Percentiles rank a stretch among this genome's conserved stretches.
phyloP scores from a whole-genome alignment of 192 early-diverging fungal species.

The Backusella morwellensis region DNA sequence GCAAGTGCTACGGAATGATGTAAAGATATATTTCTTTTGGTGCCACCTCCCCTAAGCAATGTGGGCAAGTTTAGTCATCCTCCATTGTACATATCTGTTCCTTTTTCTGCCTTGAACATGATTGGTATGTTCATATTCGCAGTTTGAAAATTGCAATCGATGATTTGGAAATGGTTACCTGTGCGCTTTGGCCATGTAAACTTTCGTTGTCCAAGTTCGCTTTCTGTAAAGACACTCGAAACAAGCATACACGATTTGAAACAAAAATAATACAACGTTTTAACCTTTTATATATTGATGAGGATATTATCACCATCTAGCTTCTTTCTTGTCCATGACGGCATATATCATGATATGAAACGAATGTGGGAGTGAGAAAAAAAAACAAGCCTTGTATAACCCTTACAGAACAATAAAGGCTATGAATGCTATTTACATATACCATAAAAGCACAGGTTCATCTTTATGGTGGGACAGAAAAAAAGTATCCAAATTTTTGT shows the following conservation, averaged over 20 bases:
- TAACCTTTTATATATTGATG: background rate
- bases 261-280: background rate
- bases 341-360: background rate
- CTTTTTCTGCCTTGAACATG: too few relatives aligned
- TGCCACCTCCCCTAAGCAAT: too few relatives aligned
- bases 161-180: too few relatives aligned
- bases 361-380: background rate
- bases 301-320: background rate
- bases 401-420: background rate
- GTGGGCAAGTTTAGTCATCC: too few relatives aligned
- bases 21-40: too few relatives aligned
- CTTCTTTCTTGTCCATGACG: background rate
- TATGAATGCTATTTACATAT: background rate
- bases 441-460: background rate
- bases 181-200: too few relatives aligned
- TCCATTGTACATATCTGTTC: too few relatives aligned
- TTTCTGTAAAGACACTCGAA: background rate
- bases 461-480: background rate
- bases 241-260: too few relatives aligned
- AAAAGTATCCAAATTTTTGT: background rate
- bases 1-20: too few relatives aligned
- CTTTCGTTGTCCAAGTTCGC: background rate
- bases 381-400: background rate
- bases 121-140: too few relatives aligned
- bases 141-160: too few relatives aligned